phyloP scores from a whole-genome alignment of 352 stramenopile genomes.

The Phytophthora sp. region DNA sequence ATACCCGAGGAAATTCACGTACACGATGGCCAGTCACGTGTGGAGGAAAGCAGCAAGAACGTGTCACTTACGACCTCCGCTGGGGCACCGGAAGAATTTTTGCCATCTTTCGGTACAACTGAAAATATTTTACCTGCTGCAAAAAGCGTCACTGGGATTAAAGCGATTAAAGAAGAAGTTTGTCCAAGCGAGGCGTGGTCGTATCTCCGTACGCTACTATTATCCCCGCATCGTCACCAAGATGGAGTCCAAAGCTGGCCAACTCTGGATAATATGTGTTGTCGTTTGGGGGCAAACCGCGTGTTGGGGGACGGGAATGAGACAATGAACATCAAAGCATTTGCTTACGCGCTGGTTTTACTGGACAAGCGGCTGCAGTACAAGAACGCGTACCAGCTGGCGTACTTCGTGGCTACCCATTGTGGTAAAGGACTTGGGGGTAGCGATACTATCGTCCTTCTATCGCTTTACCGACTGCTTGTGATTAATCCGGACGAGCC shows the following conservation, averaged over 20 bases:
- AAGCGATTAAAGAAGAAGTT: background rate
- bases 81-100: background rate
- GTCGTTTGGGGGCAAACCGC: constrained; percentile 57
- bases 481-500: background rate
- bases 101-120: background rate
- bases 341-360: constrained; percentile 42
- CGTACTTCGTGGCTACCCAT: constrained; percentile 28
- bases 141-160: constrained; percentile 3
- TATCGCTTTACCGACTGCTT: constrained; percentile 24
- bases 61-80: too few species aligned
- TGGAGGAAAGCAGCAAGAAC: background rate
- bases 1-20: constrained; percentile 34
- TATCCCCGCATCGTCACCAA: constrained; percentile 21
- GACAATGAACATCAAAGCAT: constrained; percentile 61
- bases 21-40: constrained; percentile 4
- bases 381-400: constrained; percentile 43
- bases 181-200: constrained; percentile 21
- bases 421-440: constrained; percentile 15
- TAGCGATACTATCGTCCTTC: constrained; percentile 38
- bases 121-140: background rate
- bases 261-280: constrained; percentile 54
- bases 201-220: constrained; percentile 31
- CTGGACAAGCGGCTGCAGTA: constrained; percentile 51
- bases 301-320: constrained; percentile 68
- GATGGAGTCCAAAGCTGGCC: constrained; percentile 20